phyloP scores from a whole-genome alignment of 768 basidiomycete species.

The Megacollybia marginata region DNA sequence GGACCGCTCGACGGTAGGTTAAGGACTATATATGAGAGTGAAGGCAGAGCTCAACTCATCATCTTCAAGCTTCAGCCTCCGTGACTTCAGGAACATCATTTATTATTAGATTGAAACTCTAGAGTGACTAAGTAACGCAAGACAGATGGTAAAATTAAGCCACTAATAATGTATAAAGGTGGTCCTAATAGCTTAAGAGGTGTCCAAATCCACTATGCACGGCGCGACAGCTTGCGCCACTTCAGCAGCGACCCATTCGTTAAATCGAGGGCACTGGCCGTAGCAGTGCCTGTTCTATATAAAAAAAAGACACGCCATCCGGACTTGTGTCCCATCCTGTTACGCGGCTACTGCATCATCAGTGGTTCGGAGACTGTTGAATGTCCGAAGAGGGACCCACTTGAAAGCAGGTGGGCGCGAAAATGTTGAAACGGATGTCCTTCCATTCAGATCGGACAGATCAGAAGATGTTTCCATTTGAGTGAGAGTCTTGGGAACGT shows the following conservation, averaged over 20 bases:
- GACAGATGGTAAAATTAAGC: no score
- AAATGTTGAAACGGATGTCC: slow-evolving; percentile 22
- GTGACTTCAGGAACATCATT: background rate
- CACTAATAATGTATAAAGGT: no score
- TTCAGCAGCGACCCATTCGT: no score
- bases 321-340: background rate
- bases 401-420: slow-evolving; percentile 26
- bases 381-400: no score
- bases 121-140: no score
- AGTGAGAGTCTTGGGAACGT: slow-evolving; percentile 29
- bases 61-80: no score
- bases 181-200: background rate
- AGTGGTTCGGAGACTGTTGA: background rate
- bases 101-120: no score
- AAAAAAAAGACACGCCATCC: background rate
- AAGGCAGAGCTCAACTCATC: background rate
- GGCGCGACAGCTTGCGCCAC: background rate
- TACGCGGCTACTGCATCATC: background rate
- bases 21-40: slow-evolving; percentile 1
- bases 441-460: no score
- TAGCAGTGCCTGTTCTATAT: background rate
- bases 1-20: slow-evolving; percentile 17
- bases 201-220: background rate
- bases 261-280: background rate
- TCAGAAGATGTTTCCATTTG: background rate